Evolutionary conservation across 164 flowering plant species (phyloP).

Genomic region (Chloranthus sessilifolius): DNA sequence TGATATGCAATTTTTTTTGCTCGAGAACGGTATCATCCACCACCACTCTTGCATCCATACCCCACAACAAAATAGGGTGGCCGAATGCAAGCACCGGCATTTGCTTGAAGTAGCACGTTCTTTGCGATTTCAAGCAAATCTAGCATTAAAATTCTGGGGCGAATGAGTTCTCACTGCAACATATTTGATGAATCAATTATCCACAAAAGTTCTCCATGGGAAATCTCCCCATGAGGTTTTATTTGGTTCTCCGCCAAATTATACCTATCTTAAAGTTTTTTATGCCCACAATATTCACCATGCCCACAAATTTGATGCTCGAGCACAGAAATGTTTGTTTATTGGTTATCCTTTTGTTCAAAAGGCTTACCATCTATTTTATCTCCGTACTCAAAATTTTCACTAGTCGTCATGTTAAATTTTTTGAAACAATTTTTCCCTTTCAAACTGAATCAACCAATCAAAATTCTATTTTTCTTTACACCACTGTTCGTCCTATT

Average conservation of each 20-base stretch:
- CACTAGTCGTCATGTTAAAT: neutral
- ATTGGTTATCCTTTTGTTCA: neutral
- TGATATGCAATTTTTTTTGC: neutral
- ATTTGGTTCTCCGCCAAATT: neutral
- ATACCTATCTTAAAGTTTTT: neutral
- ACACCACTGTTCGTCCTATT: neutral
- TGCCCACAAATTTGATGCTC: neutral
- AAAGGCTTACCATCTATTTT: neutral
- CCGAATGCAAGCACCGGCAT: neutral
- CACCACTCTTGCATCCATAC: neutral
- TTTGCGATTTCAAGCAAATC: neutral
- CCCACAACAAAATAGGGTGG: constrained; percentile 1
- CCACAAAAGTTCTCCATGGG: neutral
- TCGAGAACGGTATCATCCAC: neutral
- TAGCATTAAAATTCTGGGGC: neutral
- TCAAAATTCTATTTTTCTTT: neutral
- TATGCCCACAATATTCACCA: neutral
- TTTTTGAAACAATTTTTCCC: neutral
- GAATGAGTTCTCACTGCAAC: neutral
- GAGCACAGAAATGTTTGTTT: neutral
- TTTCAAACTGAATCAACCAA: neutral
- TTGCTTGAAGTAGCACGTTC: neutral
- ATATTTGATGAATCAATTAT: neutral
- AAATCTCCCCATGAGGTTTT: neutral
- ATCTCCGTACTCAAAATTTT: neutral